Base-by-base conservation (phyloP, 1,284 basidiomycete species). In the Irpex sp. region DNA sequence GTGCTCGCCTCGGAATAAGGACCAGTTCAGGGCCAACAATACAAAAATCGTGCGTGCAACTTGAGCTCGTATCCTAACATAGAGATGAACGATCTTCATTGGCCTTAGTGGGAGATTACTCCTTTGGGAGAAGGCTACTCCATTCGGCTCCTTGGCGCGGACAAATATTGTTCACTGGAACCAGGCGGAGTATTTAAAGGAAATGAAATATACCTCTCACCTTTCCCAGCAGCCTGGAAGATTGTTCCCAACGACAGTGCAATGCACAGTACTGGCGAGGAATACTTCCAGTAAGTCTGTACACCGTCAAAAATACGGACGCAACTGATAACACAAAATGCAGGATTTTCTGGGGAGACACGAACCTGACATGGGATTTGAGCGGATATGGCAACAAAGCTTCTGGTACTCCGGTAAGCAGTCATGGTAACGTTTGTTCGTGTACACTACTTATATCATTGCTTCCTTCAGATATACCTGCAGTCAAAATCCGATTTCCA, bases 141-240 rank as follows among this genome's bases (percentile, higher is more conserved):
- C 8, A 65, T 65, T 5, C 57, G 61, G 8, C 44, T 62, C 3
- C 54, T 38, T 11, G 61, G 64, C 3, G 60, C 64, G 6, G 61
- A 65, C 58, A 62, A 60, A 54, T 65, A 60, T 47, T 62, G 61
- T 8, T 62, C 61, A 6, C n/a, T 65, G 57, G 57, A 60, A 58
- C 31, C 31, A 34, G 31, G 31, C 31, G 31, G 31, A 34, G 31
- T 34, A 34, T 34, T 34, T 34, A 11, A 37, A 6, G 54, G 38
- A 9, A 52, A n/a, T 9, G 4, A 5, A 11, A n/a, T 11, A 47
- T 11, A 58, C 11, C 44, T 65, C 15, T 65, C 61, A 5, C 57
- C 38, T 13, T 26, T 62, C 8, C 64, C 61, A n/a, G 64, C 61
- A 4, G 64, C 64, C 9, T 65, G 64, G 64, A 59, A 51, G 17